These are phyloP conservation scores for Hemileccinum impolitum DNA, from an alignment of 768 basidiomycete genomes.

Conservation along the genomic window DNA sequence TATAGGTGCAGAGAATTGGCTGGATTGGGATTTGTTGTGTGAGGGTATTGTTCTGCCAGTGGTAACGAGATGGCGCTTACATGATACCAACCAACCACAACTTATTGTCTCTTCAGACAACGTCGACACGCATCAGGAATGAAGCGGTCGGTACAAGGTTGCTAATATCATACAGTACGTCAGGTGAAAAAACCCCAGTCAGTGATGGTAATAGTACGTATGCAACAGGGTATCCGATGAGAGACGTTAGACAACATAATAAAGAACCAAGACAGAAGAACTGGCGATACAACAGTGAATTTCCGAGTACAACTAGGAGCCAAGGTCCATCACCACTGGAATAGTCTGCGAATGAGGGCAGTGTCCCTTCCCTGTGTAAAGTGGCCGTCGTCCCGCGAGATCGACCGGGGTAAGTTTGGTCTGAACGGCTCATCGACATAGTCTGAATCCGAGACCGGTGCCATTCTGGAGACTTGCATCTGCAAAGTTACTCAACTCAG, in stretches of 20 bases:
- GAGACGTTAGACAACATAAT: constrained; percentile 26
- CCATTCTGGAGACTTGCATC: constrained; percentile 67
- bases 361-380: constrained; percentile 37
- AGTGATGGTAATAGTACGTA: constrained; percentile 32
- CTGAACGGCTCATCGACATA: constrained; percentile 41
- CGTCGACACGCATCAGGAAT: too few species aligned
- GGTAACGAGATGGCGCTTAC: background rate
- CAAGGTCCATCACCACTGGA: constrained; percentile 37
- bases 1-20: constrained; percentile 13
- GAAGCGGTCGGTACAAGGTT: too few species aligned
- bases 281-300: constrained; percentile 28
- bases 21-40: constrained; percentile 12
- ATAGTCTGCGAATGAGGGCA: constrained; percentile 48
- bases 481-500: constrained; percentile 24
- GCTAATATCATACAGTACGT: constrained; percentile 24
- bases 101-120: constrained; percentile 5
- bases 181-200: constrained; percentile 25
- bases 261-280: constrained; percentile 25
- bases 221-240: constrained; percentile 36
- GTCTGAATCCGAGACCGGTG: constrained; percentile 44
- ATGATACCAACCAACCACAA: constrained; percentile 1
- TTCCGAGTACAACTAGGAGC: constrained; percentile 18
- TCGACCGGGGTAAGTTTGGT: constrained; percentile 30
- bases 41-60: constrained; percentile 13
- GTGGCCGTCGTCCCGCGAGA: constrained; percentile 31